Percentiles rank a stretch among this genome's conserved stretches.
Evolutionary conservation across 768 basidiomycete genomes (phyloP).

Genomic region (Pulveroboletus sp.): DNA sequence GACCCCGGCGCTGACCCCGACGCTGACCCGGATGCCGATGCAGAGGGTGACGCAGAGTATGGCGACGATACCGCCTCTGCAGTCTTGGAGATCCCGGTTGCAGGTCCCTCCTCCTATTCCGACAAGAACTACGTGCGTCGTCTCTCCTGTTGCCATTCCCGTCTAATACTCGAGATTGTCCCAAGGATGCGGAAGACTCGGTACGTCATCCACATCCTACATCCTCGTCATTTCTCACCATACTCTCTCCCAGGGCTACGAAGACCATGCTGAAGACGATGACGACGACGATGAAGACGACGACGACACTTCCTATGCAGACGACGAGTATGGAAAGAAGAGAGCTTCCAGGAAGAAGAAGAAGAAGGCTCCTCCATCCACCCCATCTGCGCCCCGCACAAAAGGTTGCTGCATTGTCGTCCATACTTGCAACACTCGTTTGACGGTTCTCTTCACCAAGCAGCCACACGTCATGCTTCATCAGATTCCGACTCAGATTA

Average conservation of each 20-base stretch:
- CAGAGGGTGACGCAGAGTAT: slow-evolving; percentile 42
- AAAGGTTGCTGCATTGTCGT: slow-evolving; percentile 46
- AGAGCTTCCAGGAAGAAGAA: slow-evolving; percentile 70
- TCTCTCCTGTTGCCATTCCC: slow-evolving; percentile 8
- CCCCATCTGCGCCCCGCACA: slow-evolving; percentile 48
- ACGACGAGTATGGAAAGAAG: slow-evolving; percentile 74
- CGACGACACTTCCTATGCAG: slow-evolving; percentile 76
- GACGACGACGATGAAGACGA: slow-evolving; percentile 64
- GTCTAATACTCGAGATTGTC: background rate
- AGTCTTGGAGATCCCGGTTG: slow-evolving; percentile 34
- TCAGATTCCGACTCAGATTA: slow-evolving; percentile 89
- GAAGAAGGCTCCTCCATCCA: slow-evolving; percentile 38
- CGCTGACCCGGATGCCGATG: slow-evolving; percentile 44
- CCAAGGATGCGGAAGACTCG: slow-evolving; percentile 33
- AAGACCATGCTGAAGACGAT: slow-evolving; percentile 48
- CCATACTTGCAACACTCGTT: slow-evolving; percentile 2
- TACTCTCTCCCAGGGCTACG: slow-evolving; percentile 60
- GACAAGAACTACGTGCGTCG: slow-evolving; percentile 61
- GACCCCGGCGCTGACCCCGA: slow-evolving; percentile 52
- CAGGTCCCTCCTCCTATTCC: slow-evolving; percentile 42
- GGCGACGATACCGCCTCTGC: slow-evolving; percentile 37
- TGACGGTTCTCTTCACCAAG: slow-evolving; percentile 26
- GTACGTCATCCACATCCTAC: slow-evolving; percentile 17
- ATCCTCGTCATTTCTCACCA: slow-evolving; percentile 18
- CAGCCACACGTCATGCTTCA: slow-evolving; percentile 51